Conservation (phyloP, 805 yeast genomes). For the Kodamaea hsintzibuensis region DNA sequence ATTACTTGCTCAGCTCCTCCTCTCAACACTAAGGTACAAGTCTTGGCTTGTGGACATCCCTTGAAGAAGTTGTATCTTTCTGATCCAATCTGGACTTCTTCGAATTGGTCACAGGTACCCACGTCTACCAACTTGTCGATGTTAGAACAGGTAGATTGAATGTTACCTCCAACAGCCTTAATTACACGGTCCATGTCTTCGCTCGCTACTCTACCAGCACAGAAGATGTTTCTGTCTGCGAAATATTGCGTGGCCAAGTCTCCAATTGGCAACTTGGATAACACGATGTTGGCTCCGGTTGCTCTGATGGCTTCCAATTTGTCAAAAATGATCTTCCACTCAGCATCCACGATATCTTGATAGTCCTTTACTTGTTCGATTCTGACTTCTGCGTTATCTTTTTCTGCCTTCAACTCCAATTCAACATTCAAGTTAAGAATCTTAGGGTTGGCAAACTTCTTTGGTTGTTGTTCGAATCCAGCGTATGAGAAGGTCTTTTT, state of each 20-base stretch:
- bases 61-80: slow-evolving; percentile 92
- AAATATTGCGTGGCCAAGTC: slow-evolving; percentile 98
- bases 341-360: slow-evolving; percentile 98
- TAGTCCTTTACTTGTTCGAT: slow-evolving; percentile 91
- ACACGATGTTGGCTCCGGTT: slow-evolving; percentile 89
- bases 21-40: slow-evolving; percentile 89
- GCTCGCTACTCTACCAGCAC: slow-evolving; percentile 91
- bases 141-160: slow-evolving; percentile 75
- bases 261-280: slow-evolving; percentile 95
- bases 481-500: slow-evolving; percentile 97
- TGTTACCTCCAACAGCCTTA: slow-evolving; percentile 89
- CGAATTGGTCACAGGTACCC: slow-evolving; percentile 83
- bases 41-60: slow-evolving; percentile 89
- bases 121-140: slow-evolving; percentile 61
- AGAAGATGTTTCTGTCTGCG: slow-evolving; percentile 93
- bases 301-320: slow-evolving; percentile 80
- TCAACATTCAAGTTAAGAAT: slow-evolving; percentile 86
- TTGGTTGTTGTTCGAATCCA: slow-evolving; percentile 98
- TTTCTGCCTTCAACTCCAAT: slow-evolving; percentile 95
- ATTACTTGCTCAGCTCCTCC: slow-evolving; percentile 99
- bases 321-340: slow-evolving; percentile 89
- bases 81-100: slow-evolving; percentile 94
- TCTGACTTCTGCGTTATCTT: slow-evolving; percentile 97
- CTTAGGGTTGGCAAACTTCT: slow-evolving; percentile 75
- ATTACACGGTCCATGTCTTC: slow-evolving; percentile 93